phyloP scores from a whole-genome alignment of 202 grass and related monocot genomes.

The Sporobolus alterniflorus region DNA sequence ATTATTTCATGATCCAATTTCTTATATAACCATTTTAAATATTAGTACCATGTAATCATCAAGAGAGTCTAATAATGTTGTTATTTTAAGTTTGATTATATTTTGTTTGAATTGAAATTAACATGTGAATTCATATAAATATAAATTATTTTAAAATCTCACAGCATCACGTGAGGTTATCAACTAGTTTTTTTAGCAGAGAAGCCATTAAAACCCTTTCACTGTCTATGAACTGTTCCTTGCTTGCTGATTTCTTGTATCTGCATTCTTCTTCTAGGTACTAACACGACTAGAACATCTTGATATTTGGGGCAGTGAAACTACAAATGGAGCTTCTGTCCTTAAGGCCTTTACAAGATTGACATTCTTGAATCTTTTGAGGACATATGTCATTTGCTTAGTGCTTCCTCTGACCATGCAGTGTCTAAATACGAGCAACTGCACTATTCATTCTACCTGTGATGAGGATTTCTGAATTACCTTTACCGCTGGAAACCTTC shows the following conservation, averaged over 20 bases:
- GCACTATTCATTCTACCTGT: conserved; percentile 67
- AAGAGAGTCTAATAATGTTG: no score
- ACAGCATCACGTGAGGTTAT: no score
- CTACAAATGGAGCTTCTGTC: conserved; percentile 60
- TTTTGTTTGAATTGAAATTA: no score
- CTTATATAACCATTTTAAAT: no score
- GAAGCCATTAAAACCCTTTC: not conserved
- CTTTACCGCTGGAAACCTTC: conserved; percentile 53
- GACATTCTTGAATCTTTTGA: conserved; percentile 78
- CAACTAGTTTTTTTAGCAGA: not conserved
- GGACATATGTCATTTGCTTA: conserved; percentile 69
- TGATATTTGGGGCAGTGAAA: conserved; percentile 91
- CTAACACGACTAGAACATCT: conserved; percentile 76
- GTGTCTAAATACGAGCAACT: conserved; percentile 84
- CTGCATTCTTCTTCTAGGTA: conserved; percentile 56
- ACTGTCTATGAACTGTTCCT: not conserved
- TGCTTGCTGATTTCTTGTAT: conserved; percentile 32
- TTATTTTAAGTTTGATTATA: no score
- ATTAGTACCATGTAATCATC: no score
- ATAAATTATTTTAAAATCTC: no score
- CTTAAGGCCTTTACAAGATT: conserved; percentile 67
- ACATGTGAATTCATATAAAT: no score
- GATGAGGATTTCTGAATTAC: conserved; percentile 34
- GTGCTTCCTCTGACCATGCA: conserved; percentile 53
- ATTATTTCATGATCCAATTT: no score